Evolutionary conservation across 2,329 filamentous ascomycete species (phyloP).

Genomic region (Nakataea oryzae): DNA sequence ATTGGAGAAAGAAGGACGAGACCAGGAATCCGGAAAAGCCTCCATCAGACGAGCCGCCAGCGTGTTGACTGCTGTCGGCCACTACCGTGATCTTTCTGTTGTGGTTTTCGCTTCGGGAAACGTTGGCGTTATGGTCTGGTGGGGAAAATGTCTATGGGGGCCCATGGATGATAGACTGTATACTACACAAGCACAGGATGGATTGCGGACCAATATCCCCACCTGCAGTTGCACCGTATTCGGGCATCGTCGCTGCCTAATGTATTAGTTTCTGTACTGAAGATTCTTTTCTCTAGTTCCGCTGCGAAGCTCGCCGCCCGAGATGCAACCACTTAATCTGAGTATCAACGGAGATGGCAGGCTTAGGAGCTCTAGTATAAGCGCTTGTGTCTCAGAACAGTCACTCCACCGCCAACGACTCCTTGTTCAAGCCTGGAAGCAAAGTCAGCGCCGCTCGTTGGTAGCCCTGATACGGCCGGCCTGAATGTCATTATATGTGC

Average conservation of each 20-base stretch:
- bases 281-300: background rate
- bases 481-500: background rate
- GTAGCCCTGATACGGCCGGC: background rate
- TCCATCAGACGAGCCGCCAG: no score
- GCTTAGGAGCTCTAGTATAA: no score
- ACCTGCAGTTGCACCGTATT: background rate
- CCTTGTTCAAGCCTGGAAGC: background rate
- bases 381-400: no score
- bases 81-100: no score
- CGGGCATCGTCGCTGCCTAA: background rate
- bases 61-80: no score
- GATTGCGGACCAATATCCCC: no score
- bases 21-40: background rate
- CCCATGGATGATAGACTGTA: no score
- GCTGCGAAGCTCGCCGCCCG: background rate
- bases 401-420: no score
- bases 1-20: constrained; percentile 18
- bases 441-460: background rate
- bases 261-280: background rate
- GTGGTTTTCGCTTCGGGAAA: no score
- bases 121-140: no score
- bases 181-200: no score
- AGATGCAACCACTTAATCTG: background rate
- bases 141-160: no score
- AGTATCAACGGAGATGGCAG: background rate